Base-by-base conservation (phyloP, 2,329 filamentous ascomycete genomes). In the Trichoderma sp. region DNA sequence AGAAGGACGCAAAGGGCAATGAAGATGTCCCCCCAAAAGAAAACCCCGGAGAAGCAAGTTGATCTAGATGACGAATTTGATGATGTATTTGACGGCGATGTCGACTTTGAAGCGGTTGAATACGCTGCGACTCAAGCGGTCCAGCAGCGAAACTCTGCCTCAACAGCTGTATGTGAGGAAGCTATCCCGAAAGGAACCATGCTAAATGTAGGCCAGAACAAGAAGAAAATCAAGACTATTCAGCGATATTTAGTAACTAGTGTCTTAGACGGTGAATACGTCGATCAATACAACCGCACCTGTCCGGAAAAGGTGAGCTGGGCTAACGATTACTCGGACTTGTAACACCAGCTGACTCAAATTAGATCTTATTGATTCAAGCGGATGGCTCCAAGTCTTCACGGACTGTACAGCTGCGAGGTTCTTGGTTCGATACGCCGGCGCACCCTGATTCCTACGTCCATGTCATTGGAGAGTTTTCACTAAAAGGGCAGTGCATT, bases 211-310 rank as follows among this genome's bases (percentile, higher is more conserved):
- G 81, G 84, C 85, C 88, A 92, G 92, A 89, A 87, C 82, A 88
- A 85, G 80, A 84, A 86, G 79, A 92, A 91, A 80, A 84, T 87
- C 76, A 91, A 90, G 83, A 89, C 91, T 62, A 97, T 97, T 78
- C 94, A 97, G 82, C 91, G 95, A 75, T 97, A 97, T 83, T 85
- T 95, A 74, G 88, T 98, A 76, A 92, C 91, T 75, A 90, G 91
- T 78, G 89, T 95, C 75, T 83, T 92, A 73, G 88, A 93, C 73
- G 88, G 88, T 76, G 86, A 90, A 60, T 97, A 93, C 80, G 83
- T 84, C 72, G 89, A 91, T 80, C 84, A 87, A 26, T 87, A 86
- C 75, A 90, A 91, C 58, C 85, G 87, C 74, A 81, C 83, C 64
- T 86, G 85, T 65, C 85, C 85, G 57, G 92, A 97, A 81, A 95